Evolutionary conservation across 257 asterid genomes (phyloP).

Genomic region (Ilex aquifolium): DNA sequence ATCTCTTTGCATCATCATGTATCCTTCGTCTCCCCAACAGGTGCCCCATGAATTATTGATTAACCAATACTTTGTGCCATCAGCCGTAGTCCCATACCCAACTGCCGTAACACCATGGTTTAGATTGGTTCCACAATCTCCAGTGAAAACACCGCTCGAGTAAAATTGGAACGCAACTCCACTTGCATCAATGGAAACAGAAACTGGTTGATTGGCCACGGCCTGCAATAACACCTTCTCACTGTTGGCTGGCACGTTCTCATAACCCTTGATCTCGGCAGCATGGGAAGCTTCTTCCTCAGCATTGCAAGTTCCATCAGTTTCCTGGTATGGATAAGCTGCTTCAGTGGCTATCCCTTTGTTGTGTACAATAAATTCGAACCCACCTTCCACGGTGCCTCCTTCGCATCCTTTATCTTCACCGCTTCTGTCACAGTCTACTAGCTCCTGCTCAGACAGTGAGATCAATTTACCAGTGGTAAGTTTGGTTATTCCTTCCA

Average conservation of each 20-base stretch:
- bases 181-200: constrained; percentile 12
- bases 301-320: too few relatives aligned
- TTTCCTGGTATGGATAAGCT: too few relatives aligned
- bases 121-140: constrained; percentile 29
- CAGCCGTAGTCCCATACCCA: constrained; percentile 21
- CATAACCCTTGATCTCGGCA: too few relatives aligned
- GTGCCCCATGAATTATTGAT: too few relatives aligned
- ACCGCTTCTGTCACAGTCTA: constrained; percentile 31
- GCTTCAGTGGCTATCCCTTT: too few relatives aligned
- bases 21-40: too few relatives aligned
- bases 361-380: too few relatives aligned
- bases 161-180: constrained; percentile 27
- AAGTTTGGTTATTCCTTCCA: constrained; percentile 21
- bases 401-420: constrained; percentile 31
- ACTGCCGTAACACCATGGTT: constrained; percentile 40
- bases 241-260: too few relatives aligned
- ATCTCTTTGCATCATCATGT: too few relatives aligned
- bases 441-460: constrained; percentile 35
- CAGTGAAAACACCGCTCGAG: constrained; percentile 26
- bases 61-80: constrained; percentile 31
- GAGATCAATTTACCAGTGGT: constrained; percentile 25
- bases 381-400: not conserved
- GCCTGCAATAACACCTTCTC: too few relatives aligned
- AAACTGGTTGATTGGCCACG: too few relatives aligned
- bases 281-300: too few relatives aligned